These are phyloP conservation scores for Nyssa sinensis DNA, from an alignment of 148 eudicot species.

Conservation along the genomic window DNA sequence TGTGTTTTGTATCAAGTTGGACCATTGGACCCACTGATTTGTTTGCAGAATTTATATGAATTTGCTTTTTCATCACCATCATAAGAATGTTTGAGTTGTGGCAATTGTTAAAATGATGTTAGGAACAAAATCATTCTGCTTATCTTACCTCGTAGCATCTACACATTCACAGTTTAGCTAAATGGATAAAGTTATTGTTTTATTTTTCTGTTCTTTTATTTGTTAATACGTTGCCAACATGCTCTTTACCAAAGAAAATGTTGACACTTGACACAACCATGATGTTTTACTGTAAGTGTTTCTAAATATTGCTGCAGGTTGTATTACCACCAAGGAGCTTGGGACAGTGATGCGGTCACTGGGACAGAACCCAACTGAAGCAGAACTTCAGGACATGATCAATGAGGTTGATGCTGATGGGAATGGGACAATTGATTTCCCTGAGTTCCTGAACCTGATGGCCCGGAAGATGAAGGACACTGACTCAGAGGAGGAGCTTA, in stretches of 20 bases:
- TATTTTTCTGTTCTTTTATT: no score
- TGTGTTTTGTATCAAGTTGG: background rate
- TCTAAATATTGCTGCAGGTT: constrained; percentile 23
- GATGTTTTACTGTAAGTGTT: background rate
- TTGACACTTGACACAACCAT: background rate
- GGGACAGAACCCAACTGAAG: no score
- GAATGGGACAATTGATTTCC: constrained; percentile 44
- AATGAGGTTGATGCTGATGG: constrained; percentile 51
- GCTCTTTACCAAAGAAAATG: background rate
- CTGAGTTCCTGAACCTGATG: constrained; percentile 47
- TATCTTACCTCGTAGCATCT: no score
- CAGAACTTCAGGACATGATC: no score
- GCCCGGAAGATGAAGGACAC: constrained; percentile 49
- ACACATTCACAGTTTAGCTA: no score
- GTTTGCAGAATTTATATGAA: no score
- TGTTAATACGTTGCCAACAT: background rate
- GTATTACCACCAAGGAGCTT: constrained; percentile 47
- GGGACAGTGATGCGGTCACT: constrained; percentile 49
- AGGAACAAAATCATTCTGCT: no score
- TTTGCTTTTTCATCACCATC: no score
- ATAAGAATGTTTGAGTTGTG: no score
- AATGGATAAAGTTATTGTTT: background rate
- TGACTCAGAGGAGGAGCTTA: constrained; percentile 41
- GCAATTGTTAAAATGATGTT: no score
- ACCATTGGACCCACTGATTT: no score